Base-by-base conservation (phyloP, 352 stramenopile species). In the Lagenidium giganteum region DNA sequence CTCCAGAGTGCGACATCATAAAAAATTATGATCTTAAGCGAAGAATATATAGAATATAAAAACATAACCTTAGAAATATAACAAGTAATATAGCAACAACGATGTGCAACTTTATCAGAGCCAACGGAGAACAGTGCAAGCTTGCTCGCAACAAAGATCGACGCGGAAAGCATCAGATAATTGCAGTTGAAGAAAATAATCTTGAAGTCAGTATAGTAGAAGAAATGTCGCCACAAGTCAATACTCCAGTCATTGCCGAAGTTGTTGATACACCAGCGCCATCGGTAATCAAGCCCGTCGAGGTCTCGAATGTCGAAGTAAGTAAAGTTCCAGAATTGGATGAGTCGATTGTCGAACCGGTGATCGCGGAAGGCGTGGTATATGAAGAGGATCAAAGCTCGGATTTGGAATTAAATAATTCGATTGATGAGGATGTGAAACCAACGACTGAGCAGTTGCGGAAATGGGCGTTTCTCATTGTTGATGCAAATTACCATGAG, bases 211-310 rank as follows among this genome's bases (percentile, higher is more conserved):
- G n/a, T n/a, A 59, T 59, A 59, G 51, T 59, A 53, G 51, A 59
- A 53, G 51, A 59, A 53, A 59, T 59, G 51, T 37, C 51, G 14
- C 42, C 51, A 22, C 42, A 53, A 59, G 43, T 51, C 16, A 36
- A 26, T 51, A 51, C 43, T 22, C 43, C 43, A 51, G 43, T 43
- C 34, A 22, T 51, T 16, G 31, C 43, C 36, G 38, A 43, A 18
- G 40, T 59, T 59, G 37, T 59, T 59, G 29, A 59, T 59, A 59
- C 35, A 48, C 51, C 27, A 59, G 42, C 37, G 24, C 42, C 51
- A 59, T 53, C 51, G 51, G 51, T 44, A 30, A 53, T 53, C 35
- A 43, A 59, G 42, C 51, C 51, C 18, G 42, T 53, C 42, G 43
- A 59, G 42, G 35, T 21, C 41, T 52, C 42, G 41, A 52, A 35